Conservation (phyloP, 1,284 basidiomycete species). For the Pyrrhoderma noxium region DNA sequence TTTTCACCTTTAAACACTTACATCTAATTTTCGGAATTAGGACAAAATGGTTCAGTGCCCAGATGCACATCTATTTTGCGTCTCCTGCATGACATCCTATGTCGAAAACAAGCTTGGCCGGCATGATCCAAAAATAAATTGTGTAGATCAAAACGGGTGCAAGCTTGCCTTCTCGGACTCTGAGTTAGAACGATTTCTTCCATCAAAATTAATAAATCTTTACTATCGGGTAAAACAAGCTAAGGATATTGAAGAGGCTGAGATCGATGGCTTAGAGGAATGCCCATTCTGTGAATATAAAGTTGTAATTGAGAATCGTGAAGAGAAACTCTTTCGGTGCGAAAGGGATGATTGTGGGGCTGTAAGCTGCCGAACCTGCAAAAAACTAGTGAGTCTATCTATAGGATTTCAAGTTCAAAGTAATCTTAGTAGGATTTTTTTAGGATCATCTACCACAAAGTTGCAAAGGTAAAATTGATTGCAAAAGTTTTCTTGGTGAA, state of each 20-base stretch:
- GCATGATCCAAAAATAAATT: constrained; percentile 50
- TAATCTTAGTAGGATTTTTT: background rate
- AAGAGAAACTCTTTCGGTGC: constrained; percentile 76
- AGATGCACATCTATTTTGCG: constrained; percentile 73
- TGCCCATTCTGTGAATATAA: constrained; percentile 86
- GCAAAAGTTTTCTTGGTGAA: background rate
- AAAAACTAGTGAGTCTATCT: constrained; percentile 48
- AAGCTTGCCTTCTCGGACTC: constrained; percentile 57
- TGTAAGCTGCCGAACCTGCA: constrained; percentile 72
- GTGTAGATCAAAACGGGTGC: constrained; percentile 77
- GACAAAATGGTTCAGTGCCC: constrained; percentile 79
- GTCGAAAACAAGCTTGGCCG: constrained; percentile 44
- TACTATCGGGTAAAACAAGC: constrained; percentile 73
- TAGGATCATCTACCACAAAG: constrained; percentile 82
- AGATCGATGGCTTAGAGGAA: constrained; percentile 67
- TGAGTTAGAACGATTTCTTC: constrained; percentile 58
- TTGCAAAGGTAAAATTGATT: constrained; percentile 58
- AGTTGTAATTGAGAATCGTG: constrained; percentile 68
- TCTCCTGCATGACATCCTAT: constrained; percentile 45
- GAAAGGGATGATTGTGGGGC: constrained; percentile 64
- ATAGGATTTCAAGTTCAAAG: constrained; percentile 1
- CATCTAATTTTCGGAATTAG: constrained; percentile 32
- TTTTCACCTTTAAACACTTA: background rate
- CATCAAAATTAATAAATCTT: constrained; percentile 54
- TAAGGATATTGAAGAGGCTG: constrained; percentile 71